Evolutionary conservation across 148 eudicot genomes (phyloP).

Genomic region (Nepenthes mirabilis): DNA sequence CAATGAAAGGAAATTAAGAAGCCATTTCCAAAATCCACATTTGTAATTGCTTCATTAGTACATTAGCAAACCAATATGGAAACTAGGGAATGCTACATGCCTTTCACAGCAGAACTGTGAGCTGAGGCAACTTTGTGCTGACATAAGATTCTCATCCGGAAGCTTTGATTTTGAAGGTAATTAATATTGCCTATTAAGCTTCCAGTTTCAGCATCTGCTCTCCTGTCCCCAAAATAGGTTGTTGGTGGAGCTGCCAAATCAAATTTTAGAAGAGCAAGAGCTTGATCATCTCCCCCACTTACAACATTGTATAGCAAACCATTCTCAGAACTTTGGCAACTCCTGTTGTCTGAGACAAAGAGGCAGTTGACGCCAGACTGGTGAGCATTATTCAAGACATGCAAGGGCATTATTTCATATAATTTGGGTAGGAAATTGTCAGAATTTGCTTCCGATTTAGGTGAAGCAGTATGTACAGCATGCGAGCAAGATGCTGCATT

Average conservation of each 20-base stretch:
- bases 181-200: slow-evolving; percentile 5
- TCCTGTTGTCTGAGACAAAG: slow-evolving; percentile 27
- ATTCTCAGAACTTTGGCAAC: slow-evolving; percentile 13
- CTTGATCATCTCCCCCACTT: slow-evolving; percentile 98
- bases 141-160: slow-evolving; percentile 26
- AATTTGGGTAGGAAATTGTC: slow-evolving; percentile 20
- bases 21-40: background rate
- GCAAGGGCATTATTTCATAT: slow-evolving; percentile 33
- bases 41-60: too few relatives aligned
- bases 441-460: slow-evolving; percentile 16
- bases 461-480: slow-evolving; percentile 11
- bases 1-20: background rate
- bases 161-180: slow-evolving; percentile 22
- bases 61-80: too few relatives aligned
- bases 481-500: slow-evolving; percentile 8
- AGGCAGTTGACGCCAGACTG: slow-evolving; percentile 96
- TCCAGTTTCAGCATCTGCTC: slow-evolving; percentile 6
- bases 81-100: slow-evolving; percentile 15
- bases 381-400: slow-evolving; percentile 54
- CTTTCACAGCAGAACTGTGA: slow-evolving; percentile 94
- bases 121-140: slow-evolving; percentile 54
- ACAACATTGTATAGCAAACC: slow-evolving; percentile 26
- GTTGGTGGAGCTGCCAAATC: slow-evolving; percentile 23
- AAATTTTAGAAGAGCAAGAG: slow-evolving; percentile 49
- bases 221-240: slow-evolving; percentile 10